Evolutionary conservation across 2,329 filamentous ascomycete genomes (phyloP), one percentile per base, ranked within the genome.

Genomic region (Penicillium polonicum): DNA sequence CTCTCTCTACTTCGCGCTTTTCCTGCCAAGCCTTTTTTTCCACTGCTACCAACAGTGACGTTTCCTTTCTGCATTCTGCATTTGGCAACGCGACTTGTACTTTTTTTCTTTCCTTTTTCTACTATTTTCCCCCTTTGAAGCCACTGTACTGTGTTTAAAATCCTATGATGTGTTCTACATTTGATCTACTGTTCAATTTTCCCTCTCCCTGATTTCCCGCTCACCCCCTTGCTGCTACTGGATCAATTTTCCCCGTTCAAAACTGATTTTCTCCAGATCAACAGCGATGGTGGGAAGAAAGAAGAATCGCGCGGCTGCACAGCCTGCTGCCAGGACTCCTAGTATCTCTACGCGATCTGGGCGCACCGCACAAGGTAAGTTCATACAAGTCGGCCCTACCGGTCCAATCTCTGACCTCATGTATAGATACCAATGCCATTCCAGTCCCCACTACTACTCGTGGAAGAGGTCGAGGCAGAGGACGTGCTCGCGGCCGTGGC

Each of bases 241-340:
- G 42, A 44, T 29, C 42, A 44, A 44, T 43, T 43, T 44, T 29
- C 42, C 23, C 55, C 55, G 29, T 45, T 48, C 46, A 58, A 58
- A 49, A 29, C 53, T 51, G 10, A 36, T 38, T 51, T 52, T 21
- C 33, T 35, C 38, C 49, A 46, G 53, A 62, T 66, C 65, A 60
- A 63, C 61, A 66, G 64, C 62, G 56, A 76, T 76, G 74, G 72
- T 70, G 61, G 73, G 72, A 59, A 67, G 68, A 60, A 74, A 71
- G 63, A 72, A 72, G 59, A 73, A 69, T 55, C 60, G 67, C 50
- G 68, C 68, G 49, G 65, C 69, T 43, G 52, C 67, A 46, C 66
- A 63, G 43, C 58, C 65, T 44, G 54, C 63, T 43, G 41, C 63
- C 31, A 52, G 64, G 41, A 57, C 61, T 46, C 62, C 64, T 46